A percentile compares a stretch with the other conserved stretches of the same genome.
Evolutionary conservation across 75 land plant genomes (phyloP).

Genomic region (Cryptomeria japonica): DNA sequence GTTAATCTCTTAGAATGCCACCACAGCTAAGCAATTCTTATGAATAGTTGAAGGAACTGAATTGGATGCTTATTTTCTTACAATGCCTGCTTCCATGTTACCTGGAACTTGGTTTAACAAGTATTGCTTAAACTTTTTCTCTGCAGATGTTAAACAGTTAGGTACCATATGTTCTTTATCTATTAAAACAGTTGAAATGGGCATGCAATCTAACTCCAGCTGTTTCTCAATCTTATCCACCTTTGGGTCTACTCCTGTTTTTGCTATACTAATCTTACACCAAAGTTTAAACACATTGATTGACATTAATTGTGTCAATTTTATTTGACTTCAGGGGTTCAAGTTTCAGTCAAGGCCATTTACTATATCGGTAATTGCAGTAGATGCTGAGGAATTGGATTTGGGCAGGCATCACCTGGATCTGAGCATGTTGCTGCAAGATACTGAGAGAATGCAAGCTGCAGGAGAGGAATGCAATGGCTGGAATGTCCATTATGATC

Average conservation of each 20-base stretch:
- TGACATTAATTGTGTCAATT: neutral
- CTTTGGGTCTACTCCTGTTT: neutral
- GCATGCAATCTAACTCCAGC: too few relatives aligned
- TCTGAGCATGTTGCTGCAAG: conserved; percentile 73
- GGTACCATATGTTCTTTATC: too few relatives aligned
- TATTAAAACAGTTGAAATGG: too few relatives aligned
- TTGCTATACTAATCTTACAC: neutral
- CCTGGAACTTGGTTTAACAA: neutral
- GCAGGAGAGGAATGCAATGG: conserved; percentile 45
- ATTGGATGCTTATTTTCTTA: neutral
- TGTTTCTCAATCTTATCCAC: neutral
- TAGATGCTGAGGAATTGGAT: conserved; percentile 82
- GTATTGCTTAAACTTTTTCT: neutral
- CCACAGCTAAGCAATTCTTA: neutral
- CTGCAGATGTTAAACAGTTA: neutral
- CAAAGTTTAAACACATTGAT: neutral
- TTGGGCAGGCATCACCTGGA: conserved; percentile 78
- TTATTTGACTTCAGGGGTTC: conserved; percentile 4
- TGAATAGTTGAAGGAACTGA: neutral
- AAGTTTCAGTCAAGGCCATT: conserved; percentile 78
- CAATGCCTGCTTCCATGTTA: neutral
- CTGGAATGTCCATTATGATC: conserved; percentile 71
- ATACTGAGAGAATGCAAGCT: conserved; percentile 49
- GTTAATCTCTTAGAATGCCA: neutral
- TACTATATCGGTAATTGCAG: conserved; percentile 61